These are phyloP conservation scores for Moesziomyces aphidis DNA, from an alignment of 1,284 basidiomycete species.

Conservation along the genomic window DNA sequence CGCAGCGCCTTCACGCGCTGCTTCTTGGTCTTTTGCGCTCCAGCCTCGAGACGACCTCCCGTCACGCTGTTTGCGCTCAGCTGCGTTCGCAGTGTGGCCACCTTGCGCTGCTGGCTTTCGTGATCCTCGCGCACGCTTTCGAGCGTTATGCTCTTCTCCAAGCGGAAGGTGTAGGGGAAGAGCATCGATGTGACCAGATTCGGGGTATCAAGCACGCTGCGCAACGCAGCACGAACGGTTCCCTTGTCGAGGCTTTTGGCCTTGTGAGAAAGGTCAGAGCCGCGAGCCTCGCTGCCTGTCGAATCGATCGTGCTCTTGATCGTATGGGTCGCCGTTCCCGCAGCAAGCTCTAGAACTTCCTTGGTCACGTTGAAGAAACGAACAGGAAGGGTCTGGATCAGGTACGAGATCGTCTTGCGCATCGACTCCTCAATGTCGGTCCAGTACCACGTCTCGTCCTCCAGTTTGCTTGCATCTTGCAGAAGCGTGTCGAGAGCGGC, in stretches of 20 bases:
- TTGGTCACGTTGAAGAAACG: conserved; percentile 34
- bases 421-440: conserved; percentile 54
- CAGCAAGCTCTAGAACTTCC: conserved; percentile 36
- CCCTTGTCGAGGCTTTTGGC: conserved; percentile 20
- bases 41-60: conserved; percentile 17
- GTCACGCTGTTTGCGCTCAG: conserved; percentile 22
- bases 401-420: conserved; percentile 28
- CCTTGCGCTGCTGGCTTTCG: conserved; percentile 21
- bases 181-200: conserved; percentile 53
- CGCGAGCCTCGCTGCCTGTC: conserved; percentile 1
- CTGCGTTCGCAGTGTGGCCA: conserved; percentile 26
- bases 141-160: conserved; percentile 31
- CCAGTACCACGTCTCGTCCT: conserved; percentile 59
- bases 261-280: conserved; percentile 5
- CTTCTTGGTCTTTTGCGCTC: conserved; percentile 21
- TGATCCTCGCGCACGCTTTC: conserved; percentile 20
- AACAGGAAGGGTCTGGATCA: conserved; percentile 52
- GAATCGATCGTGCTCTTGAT: conserved; percentile 29
- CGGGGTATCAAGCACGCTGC: conserved; percentile 47
- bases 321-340: conserved; percentile 30
- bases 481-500: conserved; percentile 49
- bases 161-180: conserved; percentile 45
- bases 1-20: conserved; percentile 32
- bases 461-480: conserved; percentile 47
- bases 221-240: conserved; percentile 28